Base-by-base conservation (phyloP, 2,329 filamentous ascomycete genomes). In the Myriosclerotinia curreyana region DNA sequence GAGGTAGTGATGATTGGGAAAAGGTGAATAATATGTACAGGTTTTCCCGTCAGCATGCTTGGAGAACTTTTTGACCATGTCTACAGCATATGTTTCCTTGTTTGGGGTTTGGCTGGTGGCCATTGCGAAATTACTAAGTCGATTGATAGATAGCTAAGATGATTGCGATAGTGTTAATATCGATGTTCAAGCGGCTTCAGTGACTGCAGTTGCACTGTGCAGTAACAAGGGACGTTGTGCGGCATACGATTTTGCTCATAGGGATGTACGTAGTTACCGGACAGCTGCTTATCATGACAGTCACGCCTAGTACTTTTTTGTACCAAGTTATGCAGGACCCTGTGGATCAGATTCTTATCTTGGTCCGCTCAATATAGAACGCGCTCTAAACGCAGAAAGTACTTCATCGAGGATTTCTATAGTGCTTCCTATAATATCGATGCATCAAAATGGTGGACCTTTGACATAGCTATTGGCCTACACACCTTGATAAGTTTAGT, bases 21-120 rank as follows among this genome's bases (percentile, higher is more conserved):
- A 34, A 14, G 25, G 15, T 11, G 17, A 0, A n/a, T 12, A 56
- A 5, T 42, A 31, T 22, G 28, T 56, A 31, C 53, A 56, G 25
- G 38, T 56, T 44, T 56, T 56, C 6, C 53, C 53, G 31, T 56
- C 25, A n/a, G 53, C 53, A n/a, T 56, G 25, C 9, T 56, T 12
- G 12, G 53, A 56, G 40, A 56, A 44, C 17, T 2, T 28, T 15
- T 44, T 44, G 6, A 31, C 38, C 17, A 31, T 56, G 20, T 56
- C 25, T n/a, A 56, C 38, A 17, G 53, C 53, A 56, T 44, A 56
- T 4, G 53, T 44, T 38, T 38, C 31, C 25, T 44, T 56, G 6
- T 44, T n/a, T 25, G 25, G 12, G 17, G 17, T 15, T 44, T 31
- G 5, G 40, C 9, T 44, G 6, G 17, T n/a, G 4, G 38, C 11